A percentile compares a stretch with the other conserved stretches of the same genome.
Conservation (phyloP, 2,329 filamentous ascomycete species). For the Hypoxylon sp. region DNA sequence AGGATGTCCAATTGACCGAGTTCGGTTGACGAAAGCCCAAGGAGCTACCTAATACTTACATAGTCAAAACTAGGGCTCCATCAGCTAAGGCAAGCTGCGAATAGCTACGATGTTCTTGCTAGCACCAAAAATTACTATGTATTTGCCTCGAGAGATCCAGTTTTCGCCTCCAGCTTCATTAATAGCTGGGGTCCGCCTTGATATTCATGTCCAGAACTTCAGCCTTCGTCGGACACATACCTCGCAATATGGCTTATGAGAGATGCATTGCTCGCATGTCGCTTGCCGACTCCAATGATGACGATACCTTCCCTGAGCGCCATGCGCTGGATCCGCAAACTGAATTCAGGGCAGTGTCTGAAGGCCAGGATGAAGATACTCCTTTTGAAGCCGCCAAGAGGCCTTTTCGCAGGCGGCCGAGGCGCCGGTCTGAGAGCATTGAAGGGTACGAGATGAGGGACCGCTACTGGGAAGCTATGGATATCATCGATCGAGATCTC, state of each 20-base stretch:
- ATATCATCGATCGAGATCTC: conserved; percentile 39
- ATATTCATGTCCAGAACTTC: not conserved
- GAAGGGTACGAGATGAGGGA: conserved; percentile 43
- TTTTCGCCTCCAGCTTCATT: conserved; percentile 24
- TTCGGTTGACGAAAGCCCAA: conserved; percentile 30
- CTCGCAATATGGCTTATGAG: conserved; percentile 35
- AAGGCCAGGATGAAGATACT: conserved; percentile 14
- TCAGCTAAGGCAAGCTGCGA: conserved; percentile 30
- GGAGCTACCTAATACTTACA: conserved; percentile 37
- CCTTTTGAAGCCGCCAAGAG: not conserved
- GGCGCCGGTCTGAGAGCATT: conserved; percentile 36
- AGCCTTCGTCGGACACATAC: not conserved
- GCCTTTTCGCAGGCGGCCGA: conserved; percentile 20
- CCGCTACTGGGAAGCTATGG: conserved; percentile 42
- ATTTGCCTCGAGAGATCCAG: conserved; percentile 10
- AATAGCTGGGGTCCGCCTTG: conserved; percentile 9
- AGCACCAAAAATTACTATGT: conserved; percentile 22
- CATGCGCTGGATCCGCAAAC: conserved; percentile 22
- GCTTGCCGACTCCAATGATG: conserved; percentile 20
- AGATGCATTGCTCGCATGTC: conserved; percentile 37
- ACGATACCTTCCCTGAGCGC: conserved; percentile 40
- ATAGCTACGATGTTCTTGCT: conserved; percentile 25
- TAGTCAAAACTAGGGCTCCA: conserved; percentile 36
- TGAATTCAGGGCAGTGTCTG: conserved; percentile 10
- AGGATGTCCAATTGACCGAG: conserved; percentile 34